Evolutionary conservation across 1,284 basidiomycete genomes (phyloP), one percentile per base, ranked within the genome.

Genomic region (Apiotrichum porosum): DNA sequence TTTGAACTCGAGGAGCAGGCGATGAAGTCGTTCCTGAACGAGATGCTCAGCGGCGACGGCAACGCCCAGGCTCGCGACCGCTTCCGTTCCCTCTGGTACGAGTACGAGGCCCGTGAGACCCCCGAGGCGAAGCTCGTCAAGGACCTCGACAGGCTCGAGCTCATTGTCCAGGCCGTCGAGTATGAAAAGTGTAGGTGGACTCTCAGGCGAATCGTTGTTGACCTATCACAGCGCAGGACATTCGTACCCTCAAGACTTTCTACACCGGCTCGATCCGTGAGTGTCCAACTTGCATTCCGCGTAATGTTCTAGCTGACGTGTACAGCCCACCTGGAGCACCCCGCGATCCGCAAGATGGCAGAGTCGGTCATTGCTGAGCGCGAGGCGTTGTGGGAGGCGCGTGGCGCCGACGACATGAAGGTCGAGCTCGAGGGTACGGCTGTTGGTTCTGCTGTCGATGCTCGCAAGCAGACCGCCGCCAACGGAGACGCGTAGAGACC

Each of bases 91-190:
- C 73, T 97, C 0, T 97, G 88, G 88, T 76, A 84, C 82, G 94
- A 98, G 75, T 97, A 97, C 65, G 94, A 98, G 75, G 83, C 82
- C 35, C 80, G 87, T 4, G 64, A 80, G 61, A 88, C 86, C 0
- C 74, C 81, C 10, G 94, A 97, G 72, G 86, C 91, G 1, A 83
- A 79, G 57, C 87, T 97, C 58, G 93, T 97, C 50, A 97, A 98
- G 65, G 86, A 98, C 69, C 79, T 97, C 12, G 94, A 98, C 69
- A 79, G 90, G 12, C 84, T 97, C 52, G 94, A 98, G 71, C 86
- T 98, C 79, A 86, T 88, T 3, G 76, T 87, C 9, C 79, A 81
- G 63, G 78, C 74, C 0, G 72, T 78, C 30, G 79, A 81, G 61
- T 81, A 78, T 54, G 77, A 78, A 58, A 57, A 72, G 53, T 69